These are phyloP conservation scores for Escallonia herrerae DNA, from an alignment of 129 eudicot species.

Conservation along the genomic window DNA sequence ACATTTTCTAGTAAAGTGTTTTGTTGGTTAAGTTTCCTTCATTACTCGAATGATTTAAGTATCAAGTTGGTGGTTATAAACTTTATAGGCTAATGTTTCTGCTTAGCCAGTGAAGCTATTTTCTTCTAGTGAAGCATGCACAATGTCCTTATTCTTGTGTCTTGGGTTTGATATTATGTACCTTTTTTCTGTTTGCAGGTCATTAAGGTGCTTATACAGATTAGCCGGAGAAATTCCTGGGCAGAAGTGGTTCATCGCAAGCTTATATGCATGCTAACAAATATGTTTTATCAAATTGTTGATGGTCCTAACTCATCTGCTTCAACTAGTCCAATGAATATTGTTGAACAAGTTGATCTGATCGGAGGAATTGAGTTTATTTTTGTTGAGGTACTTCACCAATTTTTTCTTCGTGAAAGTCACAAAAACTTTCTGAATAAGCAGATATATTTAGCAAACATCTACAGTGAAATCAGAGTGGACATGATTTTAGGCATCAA, in stretches of 20 bases:
- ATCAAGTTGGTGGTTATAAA: no score
- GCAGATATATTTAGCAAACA: background rate
- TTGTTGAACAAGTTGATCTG: slow-evolving; percentile 71
- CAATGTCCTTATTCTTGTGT: background rate
- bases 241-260: slow-evolving; percentile 89
- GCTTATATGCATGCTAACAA: slow-evolving; percentile 83
- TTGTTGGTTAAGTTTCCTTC: no score
- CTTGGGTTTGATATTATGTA: background rate
- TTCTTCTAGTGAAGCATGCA: background rate
- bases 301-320: slow-evolving; percentile 42
- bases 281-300: slow-evolving; percentile 78
- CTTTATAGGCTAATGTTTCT: background rate
- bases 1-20: no score
- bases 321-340: slow-evolving; percentile 46
- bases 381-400: slow-evolving; percentile 58
- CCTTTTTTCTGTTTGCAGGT: slow-evolving; percentile 46
- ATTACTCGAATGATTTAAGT: no score
- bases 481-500: background rate
- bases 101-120: background rate
- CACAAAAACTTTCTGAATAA: background rate
- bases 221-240: slow-evolving; percentile 93
- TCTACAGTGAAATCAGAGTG: background rate
- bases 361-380: slow-evolving; percentile 95
- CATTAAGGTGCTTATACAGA: slow-evolving; percentile 59
- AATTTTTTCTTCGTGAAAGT: background rate